Evolutionary conservation across 805 yeast genomes (phyloP).

Genomic region (Naumovozyma dairenensis): DNA sequence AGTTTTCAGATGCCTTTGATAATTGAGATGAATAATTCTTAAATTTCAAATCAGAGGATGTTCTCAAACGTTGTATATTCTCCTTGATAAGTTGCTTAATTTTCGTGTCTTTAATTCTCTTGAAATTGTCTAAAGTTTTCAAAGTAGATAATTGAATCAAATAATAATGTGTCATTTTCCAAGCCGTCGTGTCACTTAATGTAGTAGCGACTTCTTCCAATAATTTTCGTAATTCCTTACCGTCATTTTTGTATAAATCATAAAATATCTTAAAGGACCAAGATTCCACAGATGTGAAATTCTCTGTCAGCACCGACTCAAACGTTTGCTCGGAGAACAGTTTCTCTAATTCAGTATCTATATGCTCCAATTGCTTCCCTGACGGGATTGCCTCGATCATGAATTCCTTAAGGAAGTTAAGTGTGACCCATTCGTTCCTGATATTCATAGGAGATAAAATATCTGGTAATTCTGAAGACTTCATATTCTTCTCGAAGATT

Average conservation of each 20-base stretch:
- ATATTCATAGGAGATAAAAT: slow-evolving; percentile 11
- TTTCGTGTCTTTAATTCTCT: slow-evolving; percentile 17
- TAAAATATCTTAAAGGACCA: slow-evolving; percentile 17
- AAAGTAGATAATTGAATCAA: slow-evolving; percentile 17
- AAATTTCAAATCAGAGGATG: slow-evolving; percentile 15
- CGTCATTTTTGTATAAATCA: slow-evolving; percentile 16
- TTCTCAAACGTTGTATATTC: slow-evolving; percentile 13
- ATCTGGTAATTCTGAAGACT: slow-evolving; percentile 6
- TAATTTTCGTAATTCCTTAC: slow-evolving; percentile 2
- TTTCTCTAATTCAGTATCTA: slow-evolving; percentile 6
- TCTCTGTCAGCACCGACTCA: background rate
- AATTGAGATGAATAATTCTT: slow-evolving; percentile 6
- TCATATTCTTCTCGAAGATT: slow-evolving; percentile 11
- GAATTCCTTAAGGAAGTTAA: slow-evolving; percentile 15
- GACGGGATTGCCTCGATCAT: slow-evolving; percentile 14
- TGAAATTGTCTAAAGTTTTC: slow-evolving; percentile 22
- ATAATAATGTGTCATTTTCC: slow-evolving; percentile 20
- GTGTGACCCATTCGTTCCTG: slow-evolving; percentile 8
- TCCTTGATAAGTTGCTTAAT: slow-evolving; percentile 12
- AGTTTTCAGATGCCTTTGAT: slow-evolving; percentile 3
- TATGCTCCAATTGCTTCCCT: slow-evolving; percentile 5
- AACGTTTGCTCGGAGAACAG: background rate
- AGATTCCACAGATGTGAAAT: slow-evolving; percentile 9
- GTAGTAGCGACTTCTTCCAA: slow-evolving; percentile 1
- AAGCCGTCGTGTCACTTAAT: slow-evolving; percentile 4